Evolutionary conservation across 352 stramenopile species (phyloP), one percentile per base, ranked within the genome.

Genomic region (Globisporangium recalcitrans): DNA sequence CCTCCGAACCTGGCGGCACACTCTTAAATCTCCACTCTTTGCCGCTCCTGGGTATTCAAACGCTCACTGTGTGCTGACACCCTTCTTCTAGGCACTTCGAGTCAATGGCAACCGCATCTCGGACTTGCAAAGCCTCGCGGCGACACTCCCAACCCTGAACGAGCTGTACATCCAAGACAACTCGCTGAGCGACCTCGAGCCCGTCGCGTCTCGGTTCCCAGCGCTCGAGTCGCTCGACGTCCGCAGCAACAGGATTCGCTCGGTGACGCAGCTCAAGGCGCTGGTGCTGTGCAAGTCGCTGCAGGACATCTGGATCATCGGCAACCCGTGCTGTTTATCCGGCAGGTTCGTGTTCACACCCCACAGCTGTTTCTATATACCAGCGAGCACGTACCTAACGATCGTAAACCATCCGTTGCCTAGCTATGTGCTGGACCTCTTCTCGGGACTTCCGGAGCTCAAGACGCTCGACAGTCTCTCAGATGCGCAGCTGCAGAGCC

Each of bases 121-220:
- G 19, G 63, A 73, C 22, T 70, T 89, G 13, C 55, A 83, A 14
- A 80, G 68, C 19, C 58, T 86, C 32, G 31, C 68, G 0, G 62
- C 67, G 19, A 61, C 72, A 16, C 56, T 88, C 13, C 58, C 65
- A 3, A 77, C 73, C 26, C 65, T 91, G 0, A 88, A 78, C 52
- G 82, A 91, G 55, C 62, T 91, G n/a, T 89, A 91, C 38, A 49
- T 82, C 3, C 74, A 90, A 16, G 67, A 84, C 62, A 90, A 90
- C 47, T 13, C 42, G 10, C 66, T 90, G 36, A 46, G 46, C 8
- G 68, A 87, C 46, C 31, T 87, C 7, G 62, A 65, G 0, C 19
- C 52, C 4, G 49, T 82, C 11, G 63, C 73, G 3, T 65, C 58
- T 4, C 70, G 65, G 14, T 89, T 69, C n/a, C 64, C 75, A 27